Evolutionary conservation across 495 filamentous ascomycete species (phyloP), one percentile per base, ranked within the genome.

Genomic region (Neurospora sp.): DNA sequence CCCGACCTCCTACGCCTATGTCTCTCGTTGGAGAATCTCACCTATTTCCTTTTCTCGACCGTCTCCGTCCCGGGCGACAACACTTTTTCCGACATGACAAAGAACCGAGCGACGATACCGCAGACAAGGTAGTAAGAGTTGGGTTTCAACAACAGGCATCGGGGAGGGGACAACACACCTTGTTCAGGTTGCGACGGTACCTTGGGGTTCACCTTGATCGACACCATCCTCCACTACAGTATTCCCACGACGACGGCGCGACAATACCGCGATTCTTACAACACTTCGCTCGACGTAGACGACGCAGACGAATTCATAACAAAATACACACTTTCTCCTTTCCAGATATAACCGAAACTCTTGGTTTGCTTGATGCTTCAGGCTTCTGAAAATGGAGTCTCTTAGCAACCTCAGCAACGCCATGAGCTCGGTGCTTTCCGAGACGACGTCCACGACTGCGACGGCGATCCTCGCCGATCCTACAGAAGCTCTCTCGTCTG

Each of bases 401-500:
- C 27, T 66, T 66, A 35, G 53, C 53, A 66, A 18, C 53, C 6
- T 66, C 6, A 35, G 53, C 22, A 35, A 35, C 14, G 53, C 53
- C 53, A 18, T 66, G 53, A 66, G 53, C 53, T 66, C 53, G 53
- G 53, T 9, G 53, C 53, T 66, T 66, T 66, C 53, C 12, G 53
- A 66, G 27, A 66, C 53, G 14, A 66, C 68, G 14, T 44, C 75
- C 14, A 69, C 44, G 59, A 53, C 40, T 38, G 70, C 69, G 37
- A 70, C 72, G 12, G 70, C 73, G 9, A 68, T 76, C 31, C 44
- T 39, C 11, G 74, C 75, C 59, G 71, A 71, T 12, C 76, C 74
- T 40, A 44, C 77, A 3, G 74, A 72, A 40, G 77, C 75, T 42
- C 74, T 78, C 35, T 77, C 76, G 20, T 81, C 83, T 16, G 82